phyloP scores from a whole-genome alignment of 345 rosid species.

The Moricandia arvensis region DNA sequence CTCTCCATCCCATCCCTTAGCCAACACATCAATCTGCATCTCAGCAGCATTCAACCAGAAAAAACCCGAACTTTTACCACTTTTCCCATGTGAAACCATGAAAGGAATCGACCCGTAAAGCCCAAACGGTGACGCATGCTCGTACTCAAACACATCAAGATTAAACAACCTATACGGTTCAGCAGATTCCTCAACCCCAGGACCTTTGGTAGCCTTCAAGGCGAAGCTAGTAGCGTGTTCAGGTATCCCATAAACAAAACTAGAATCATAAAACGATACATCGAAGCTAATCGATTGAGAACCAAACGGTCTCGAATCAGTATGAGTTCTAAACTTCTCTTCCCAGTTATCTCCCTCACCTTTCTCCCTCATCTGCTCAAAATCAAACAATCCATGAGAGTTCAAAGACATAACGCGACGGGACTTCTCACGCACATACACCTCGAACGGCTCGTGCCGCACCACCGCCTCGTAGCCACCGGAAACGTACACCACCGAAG shows the following conservation, averaged over 20 bases:
- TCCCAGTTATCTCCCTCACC: constrained; percentile 82
- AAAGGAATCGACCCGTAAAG: constrained; percentile 90
- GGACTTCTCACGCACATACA: constrained; percentile 63
- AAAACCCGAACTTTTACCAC: constrained; percentile 70
- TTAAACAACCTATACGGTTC: constrained; percentile 92
- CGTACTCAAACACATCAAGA: constrained; percentile 86
- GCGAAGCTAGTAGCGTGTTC: constrained; percentile 91
- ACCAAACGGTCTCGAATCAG: constrained; percentile 82
- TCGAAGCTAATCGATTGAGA: constrained; percentile 95
- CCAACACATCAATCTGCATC: constrained; percentile 98
- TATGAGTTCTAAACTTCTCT: constrained; percentile 76
- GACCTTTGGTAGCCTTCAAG: constrained; percentile 83
- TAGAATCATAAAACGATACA: constrained; percentile 82
- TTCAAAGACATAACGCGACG: constrained; percentile 71
- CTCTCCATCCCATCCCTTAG: constrained; percentile 86
- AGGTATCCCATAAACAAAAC: constrained; percentile 86
- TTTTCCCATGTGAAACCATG: constrained; percentile 87
- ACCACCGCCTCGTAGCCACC: constrained; percentile 79
- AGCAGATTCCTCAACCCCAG: constrained; percentile 67
- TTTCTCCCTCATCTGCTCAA: constrained; percentile 76
- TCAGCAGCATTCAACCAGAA: constrained; percentile 99
- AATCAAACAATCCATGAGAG: constrained; percentile 82
- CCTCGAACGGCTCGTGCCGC: constrained; percentile 81
- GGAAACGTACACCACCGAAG: constrained; percentile 63
- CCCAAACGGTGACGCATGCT: constrained; percentile 93